These are phyloP conservation scores for Botrytis tulipae DNA, from an alignment of 2,329 filamentous ascomycete genomes.

Conservation along the genomic window DNA sequence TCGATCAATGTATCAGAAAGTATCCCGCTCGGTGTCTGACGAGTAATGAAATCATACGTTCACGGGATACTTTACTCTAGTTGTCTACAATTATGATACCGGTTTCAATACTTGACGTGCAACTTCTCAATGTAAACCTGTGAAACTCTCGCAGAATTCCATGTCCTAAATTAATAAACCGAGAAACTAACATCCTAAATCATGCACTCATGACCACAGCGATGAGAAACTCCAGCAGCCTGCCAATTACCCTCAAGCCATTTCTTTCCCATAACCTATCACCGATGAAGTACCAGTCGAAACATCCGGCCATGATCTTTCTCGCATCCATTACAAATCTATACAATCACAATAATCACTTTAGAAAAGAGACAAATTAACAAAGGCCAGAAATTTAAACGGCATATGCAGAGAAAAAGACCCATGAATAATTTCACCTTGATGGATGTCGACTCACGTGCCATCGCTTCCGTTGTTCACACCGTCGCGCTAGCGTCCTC, in stretches of 20 bases:
- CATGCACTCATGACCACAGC: fast-evolving
- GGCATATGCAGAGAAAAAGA: neutral
- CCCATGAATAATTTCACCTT: neutral
- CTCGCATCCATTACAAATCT: fast-evolving
- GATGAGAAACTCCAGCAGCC: fast-evolving
- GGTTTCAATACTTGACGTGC: neutral
- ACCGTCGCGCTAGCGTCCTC: fast-evolving
- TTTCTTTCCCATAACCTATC: neutral
- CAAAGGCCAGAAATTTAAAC: neutral
- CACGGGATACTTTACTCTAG: fast-evolving
- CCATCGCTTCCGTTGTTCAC: neutral
- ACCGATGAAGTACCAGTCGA: neutral
- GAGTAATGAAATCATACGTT: neutral
- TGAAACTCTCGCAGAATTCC: fast-evolving
- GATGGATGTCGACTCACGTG: neutral
- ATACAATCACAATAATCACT: neutral
- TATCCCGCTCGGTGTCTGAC: fast-evolving
- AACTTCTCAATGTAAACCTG: neutral
- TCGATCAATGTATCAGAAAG: neutral
- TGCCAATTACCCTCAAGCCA: fast-evolving
- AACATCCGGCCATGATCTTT: fast-evolving
- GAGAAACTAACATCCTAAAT: fast-evolving
- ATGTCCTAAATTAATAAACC: neutral
- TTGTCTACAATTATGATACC: neutral
- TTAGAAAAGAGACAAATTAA: neutral